phyloP scores from a whole-genome alignment of 2,329 filamentous ascomycete genomes.

The Fusarium bactridioides region DNA sequence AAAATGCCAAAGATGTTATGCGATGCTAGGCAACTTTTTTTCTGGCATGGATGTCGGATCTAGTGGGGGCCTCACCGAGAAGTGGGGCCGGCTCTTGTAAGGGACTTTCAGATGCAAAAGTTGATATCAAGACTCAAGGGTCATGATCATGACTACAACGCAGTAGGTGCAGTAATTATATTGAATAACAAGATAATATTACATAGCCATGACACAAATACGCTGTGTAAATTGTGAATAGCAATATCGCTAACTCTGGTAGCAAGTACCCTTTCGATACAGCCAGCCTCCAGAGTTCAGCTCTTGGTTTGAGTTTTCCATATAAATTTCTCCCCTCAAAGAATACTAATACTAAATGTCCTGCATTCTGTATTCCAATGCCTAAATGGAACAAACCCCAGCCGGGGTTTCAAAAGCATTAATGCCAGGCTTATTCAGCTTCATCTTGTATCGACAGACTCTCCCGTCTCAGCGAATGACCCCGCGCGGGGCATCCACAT shows the following conservation, averaged over 20 bases:
- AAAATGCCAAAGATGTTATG: slow-evolving; percentile 13
- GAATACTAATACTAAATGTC: too few relatives aligned
- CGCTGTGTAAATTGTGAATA: too few relatives aligned
- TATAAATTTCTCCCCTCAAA: accelerated
- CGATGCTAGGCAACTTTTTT: slow-evolving; percentile 37
- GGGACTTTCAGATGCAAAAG: slow-evolving; percentile 1
- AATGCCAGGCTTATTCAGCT: slow-evolving; percentile 24
- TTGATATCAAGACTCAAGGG: background rate
- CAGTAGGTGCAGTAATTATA: background rate
- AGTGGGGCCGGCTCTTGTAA: slow-evolving; percentile 19
- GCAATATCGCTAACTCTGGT: too few relatives aligned
- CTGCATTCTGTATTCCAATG: too few relatives aligned
- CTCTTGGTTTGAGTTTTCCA: background rate
- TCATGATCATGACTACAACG: background rate
- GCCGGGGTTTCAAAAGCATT: background rate
- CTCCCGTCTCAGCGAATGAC: slow-evolving; percentile 30
- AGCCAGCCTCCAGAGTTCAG: background rate
- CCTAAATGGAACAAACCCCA: accelerated
- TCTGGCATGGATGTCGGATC: slow-evolving; percentile 34
- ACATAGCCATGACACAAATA: too few relatives aligned
- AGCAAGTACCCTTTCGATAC: accelerated
- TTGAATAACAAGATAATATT: too few relatives aligned
- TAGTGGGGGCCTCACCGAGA: slow-evolving; percentile 35
- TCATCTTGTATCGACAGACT: background rate
- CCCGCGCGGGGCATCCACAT: slow-evolving; percentile 42